Percentiles rank a stretch among this genome's conserved stretches.
phyloP scores from a whole-genome alignment of 495 filamentous ascomycete species.

The Cladorrhinum samala region DNA sequence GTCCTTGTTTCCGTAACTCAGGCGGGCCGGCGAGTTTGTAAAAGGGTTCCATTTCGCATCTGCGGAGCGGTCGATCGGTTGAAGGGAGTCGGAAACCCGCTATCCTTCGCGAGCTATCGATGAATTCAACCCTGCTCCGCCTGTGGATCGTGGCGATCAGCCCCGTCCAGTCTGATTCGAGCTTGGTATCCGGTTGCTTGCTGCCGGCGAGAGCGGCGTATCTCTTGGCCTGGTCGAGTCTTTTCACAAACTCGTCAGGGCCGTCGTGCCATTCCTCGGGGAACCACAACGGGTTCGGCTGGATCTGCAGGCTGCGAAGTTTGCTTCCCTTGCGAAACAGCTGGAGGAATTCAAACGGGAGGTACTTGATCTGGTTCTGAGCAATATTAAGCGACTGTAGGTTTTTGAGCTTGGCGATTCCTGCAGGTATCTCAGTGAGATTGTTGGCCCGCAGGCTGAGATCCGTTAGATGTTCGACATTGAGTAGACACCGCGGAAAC shows the following conservation, averaged over 20 bases:
- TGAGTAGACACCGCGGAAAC: slow-evolving; percentile 48
- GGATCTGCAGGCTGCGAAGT: slow-evolving; percentile 32
- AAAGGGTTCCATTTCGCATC: slow-evolving; percentile 14
- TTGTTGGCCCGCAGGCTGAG: slow-evolving; percentile 69
- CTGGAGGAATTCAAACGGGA: slow-evolving; percentile 66
- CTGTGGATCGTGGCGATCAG: slow-evolving; percentile 13
- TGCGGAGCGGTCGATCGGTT: not conserved
- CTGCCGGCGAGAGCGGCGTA: slow-evolving; percentile 12
- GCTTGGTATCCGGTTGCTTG: not conserved
- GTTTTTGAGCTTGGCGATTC: slow-evolving; percentile 56
- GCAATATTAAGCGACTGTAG: slow-evolving; percentile 64
- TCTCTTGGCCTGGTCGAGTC: not conserved
- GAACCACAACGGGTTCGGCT: slow-evolving; percentile 45
- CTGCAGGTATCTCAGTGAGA: slow-evolving; percentile 56
- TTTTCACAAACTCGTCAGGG: not conserved
- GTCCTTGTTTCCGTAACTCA: not conserved
- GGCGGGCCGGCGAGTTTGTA: slow-evolving; percentile 6
- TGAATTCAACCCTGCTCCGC: slow-evolving; percentile 24
- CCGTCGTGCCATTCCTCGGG: slow-evolving; percentile 15
- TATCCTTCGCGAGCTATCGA: slow-evolving; percentile 3
- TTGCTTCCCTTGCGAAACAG: slow-evolving; percentile 42
- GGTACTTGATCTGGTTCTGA: slow-evolving; percentile 57
- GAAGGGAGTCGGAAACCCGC: slow-evolving; percentile 15
- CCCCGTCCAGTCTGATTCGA: slow-evolving; percentile 5
- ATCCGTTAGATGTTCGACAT: slow-evolving; percentile 53